A percentile compares a stretch with the other conserved stretches of the same genome.
These are phyloP conservation scores for Boletus rex-veris DNA, from an alignment of 768 basidiomycete species.

Conservation along the genomic window DNA sequence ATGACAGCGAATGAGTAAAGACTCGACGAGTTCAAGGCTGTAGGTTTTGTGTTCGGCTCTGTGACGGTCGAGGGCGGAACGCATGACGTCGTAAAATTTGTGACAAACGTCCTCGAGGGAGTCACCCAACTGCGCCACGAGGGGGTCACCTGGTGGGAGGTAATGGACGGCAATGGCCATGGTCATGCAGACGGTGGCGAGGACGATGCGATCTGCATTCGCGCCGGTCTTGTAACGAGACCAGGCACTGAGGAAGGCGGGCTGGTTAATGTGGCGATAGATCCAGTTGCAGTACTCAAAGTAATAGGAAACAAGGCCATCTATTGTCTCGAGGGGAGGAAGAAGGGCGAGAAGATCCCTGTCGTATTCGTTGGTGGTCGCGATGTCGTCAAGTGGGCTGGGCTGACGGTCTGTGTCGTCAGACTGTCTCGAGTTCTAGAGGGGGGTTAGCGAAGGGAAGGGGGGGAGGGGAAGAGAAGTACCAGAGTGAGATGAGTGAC, in stretches of 20 bases:
- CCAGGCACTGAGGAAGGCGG: slow-evolving; percentile 63
- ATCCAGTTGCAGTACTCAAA: slow-evolving; percentile 90
- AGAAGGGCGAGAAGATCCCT: slow-evolving; percentile 66
- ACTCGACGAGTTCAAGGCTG: slow-evolving; percentile 72
- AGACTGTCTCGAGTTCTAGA: slow-evolving; percentile 45
- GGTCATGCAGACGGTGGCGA: slow-evolving; percentile 70
- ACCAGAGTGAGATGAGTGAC: slow-evolving; percentile 68
- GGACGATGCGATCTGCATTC: slow-evolving; percentile 61
- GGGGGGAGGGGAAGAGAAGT: slow-evolving; percentile 11
- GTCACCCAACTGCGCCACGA: slow-evolving; percentile 52
- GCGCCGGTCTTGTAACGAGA: slow-evolving; percentile 66
- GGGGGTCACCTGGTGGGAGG: slow-evolving; percentile 59
- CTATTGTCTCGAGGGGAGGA: slow-evolving; percentile 64
- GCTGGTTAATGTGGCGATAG: slow-evolving; percentile 71
- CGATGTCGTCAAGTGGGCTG: slow-evolving; percentile 42
- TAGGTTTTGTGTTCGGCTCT: slow-evolving; percentile 57
- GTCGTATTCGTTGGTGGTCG: slow-evolving; percentile 55
- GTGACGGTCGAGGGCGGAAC: slow-evolving; percentile 59
- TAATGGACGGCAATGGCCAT: slow-evolving; percentile 74
- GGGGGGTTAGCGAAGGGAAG: slow-evolving; percentile 16
- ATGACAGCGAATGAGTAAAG: slow-evolving; percentile 65
- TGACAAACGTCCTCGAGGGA: slow-evolving; percentile 57
- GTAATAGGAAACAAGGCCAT: slow-evolving; percentile 70
- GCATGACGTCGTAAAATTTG: slow-evolving; percentile 69
- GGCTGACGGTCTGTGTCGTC: slow-evolving; percentile 52